Percentiles rank a stretch among this genome's conserved stretches.
Conservation (phyloP, 176 grass and related monocot species). For the Aegilops bicornis region DNA sequence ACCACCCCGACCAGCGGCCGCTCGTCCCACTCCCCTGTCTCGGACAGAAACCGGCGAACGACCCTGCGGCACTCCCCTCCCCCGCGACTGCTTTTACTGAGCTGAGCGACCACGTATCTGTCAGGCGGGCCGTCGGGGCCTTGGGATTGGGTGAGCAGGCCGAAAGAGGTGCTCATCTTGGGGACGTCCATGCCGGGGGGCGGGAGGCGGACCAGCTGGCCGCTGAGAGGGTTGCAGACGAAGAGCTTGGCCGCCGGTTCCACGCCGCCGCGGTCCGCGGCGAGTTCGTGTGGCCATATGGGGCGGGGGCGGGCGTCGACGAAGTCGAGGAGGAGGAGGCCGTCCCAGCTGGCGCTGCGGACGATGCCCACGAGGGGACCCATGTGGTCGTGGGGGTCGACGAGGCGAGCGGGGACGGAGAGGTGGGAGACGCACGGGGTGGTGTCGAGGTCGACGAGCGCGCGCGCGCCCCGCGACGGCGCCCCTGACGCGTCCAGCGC, state of each 20-base stretch:
- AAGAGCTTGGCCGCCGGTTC: not conserved
- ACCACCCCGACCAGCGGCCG: not conserved
- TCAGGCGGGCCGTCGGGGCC: not conserved
- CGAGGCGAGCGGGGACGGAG: constrained; percentile 17
- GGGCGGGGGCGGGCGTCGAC: no score
- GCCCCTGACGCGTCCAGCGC: not conserved
- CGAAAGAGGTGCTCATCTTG: not conserved
- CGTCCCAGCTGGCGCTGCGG: constrained; percentile 24
- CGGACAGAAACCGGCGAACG: constrained; percentile 18
- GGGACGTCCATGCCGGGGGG: not conserved
- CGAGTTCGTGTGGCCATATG: not conserved
- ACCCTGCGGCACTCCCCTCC: not conserved
- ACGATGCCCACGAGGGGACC: not conserved
- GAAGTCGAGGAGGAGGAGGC: constrained; percentile 31
- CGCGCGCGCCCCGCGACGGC: not conserved
- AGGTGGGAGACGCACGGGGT: not conserved
- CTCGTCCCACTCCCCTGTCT: constrained; percentile 3
- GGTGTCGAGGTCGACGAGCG: not conserved
- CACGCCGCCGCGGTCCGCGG: not conserved
- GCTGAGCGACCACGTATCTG: constrained; percentile 14
- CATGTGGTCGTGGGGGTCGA: not conserved
- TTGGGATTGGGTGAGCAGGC: constrained; percentile 13
- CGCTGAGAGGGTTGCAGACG: constrained; percentile 36
- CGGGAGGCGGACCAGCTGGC: constrained; percentile 19
- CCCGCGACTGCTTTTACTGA: not conserved